Conservation (phyloP, 345 rosid species). For the Aquilaria yunnanensis region DNA sequence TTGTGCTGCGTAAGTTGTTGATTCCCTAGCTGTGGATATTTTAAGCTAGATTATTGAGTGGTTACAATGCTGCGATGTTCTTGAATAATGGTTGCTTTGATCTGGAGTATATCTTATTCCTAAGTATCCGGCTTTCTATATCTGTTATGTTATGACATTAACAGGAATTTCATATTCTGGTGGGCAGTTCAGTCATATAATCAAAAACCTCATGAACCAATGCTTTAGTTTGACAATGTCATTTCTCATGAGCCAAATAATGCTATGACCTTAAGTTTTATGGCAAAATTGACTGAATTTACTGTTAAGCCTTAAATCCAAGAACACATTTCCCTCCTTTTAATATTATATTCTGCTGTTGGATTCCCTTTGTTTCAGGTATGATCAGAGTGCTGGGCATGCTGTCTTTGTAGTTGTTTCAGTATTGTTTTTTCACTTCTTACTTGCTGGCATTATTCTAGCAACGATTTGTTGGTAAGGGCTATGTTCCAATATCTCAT, state of each 20-base stretch:
- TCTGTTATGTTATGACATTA: too few relatives aligned
- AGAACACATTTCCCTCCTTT: not conserved
- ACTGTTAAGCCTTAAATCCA: too few relatives aligned
- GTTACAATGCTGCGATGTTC: not conserved
- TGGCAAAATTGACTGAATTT: too few relatives aligned
- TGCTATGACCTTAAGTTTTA: not conserved
- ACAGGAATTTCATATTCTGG: too few relatives aligned
- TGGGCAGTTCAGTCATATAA: not conserved
- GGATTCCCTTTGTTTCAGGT: slow-evolving; percentile 48
- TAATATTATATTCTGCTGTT: slow-evolving; percentile 2
- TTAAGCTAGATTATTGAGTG: not conserved
- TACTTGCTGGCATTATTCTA: slow-evolving; percentile 62
- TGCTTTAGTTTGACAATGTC: not conserved
- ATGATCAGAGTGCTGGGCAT: slow-evolving; percentile 84
- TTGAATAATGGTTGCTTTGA: not conserved
- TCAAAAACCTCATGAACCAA: not conserved
- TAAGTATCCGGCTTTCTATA: too few relatives aligned
- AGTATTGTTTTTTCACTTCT: slow-evolving; percentile 73
- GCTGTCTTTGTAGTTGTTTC: slow-evolving; percentile 75
- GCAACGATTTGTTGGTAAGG: slow-evolving; percentile 93
- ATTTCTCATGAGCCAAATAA: slow-evolving; percentile 1
- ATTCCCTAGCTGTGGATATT: not conserved
- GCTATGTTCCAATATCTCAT: slow-evolving; percentile 1
- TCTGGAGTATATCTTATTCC: not conserved
- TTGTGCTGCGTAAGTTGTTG: slow-evolving; percentile 87